A percentile compares a stretch with the other conserved stretches of the same genome.
Conservation (phyloP, 495 filamentous ascomycete species). For the Podospora comata region DNA sequence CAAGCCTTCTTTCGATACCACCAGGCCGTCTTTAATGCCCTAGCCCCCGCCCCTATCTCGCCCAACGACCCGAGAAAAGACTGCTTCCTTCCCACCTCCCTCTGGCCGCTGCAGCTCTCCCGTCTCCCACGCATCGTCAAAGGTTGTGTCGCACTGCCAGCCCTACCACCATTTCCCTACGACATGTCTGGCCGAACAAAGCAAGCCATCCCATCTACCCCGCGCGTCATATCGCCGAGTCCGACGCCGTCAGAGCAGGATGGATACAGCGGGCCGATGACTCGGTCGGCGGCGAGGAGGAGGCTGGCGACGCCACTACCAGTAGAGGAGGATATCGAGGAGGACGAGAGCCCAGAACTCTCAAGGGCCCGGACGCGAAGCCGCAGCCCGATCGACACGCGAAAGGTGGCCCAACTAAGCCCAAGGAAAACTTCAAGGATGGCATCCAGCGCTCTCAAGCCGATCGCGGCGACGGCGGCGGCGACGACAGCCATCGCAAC, state of each 20-base stretch:
- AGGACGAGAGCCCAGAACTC: conserved; percentile 37
- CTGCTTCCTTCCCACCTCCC: conserved; percentile 40
- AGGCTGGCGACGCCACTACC: conserved; percentile 41
- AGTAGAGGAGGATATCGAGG: conserved; percentile 19
- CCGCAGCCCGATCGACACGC: conserved; percentile 50
- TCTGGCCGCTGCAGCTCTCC: conserved; percentile 45
- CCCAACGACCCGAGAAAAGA: conserved; percentile 40
- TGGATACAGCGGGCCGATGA: conserved; percentile 59
- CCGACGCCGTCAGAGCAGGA: conserved; percentile 59
- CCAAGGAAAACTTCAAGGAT: conserved; percentile 26
- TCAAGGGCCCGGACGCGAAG: conserved; percentile 48
- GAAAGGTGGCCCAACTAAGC: conserved; percentile 48
- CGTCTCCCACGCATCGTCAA: conserved; percentile 47
- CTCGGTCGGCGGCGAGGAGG: conserved; percentile 59
- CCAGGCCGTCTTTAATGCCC: conserved; percentile 18
- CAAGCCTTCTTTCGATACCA: conserved; percentile 23
- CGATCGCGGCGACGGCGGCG: conserved; percentile 2
- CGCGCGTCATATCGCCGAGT: conserved; percentile 65
- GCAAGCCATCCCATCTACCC: conserved; percentile 19
- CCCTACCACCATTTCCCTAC: conserved; percentile 47
- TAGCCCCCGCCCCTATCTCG: conserved; percentile 33
- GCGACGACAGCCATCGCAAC: not conserved
- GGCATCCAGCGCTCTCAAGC: conserved; percentile 16
- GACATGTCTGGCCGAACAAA: conserved; percentile 36
- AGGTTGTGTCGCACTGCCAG: conserved; percentile 49